Percentiles rank a stretch among this genome's conserved stretches.
These are phyloP conservation scores for Aspergillus flavus DNA, from an alignment of 2,329 filamentous ascomycete genomes.

Conservation along the genomic window DNA sequence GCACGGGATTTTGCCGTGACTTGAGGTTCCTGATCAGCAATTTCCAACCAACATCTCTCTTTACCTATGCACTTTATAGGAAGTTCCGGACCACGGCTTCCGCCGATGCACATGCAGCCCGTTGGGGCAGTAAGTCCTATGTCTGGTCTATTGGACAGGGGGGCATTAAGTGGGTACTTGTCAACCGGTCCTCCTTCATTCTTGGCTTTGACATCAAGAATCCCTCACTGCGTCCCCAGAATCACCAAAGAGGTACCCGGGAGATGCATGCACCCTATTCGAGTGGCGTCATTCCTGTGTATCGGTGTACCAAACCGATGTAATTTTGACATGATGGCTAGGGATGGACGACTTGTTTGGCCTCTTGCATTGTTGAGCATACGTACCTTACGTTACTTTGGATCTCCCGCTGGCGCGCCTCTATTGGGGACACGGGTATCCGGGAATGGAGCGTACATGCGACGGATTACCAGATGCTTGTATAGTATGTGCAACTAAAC, in stretches of 20 bases:
- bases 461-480: not conserved
- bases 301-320: not conserved
- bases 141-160: not conserved
- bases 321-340: not conserved
- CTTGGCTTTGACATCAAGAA: not conserved
- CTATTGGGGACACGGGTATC: not conserved
- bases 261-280: not conserved
- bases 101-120: conserved; percentile 2
- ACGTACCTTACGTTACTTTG: not conserved
- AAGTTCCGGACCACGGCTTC: not conserved
- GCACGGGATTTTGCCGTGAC: not conserved
- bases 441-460: not conserved
- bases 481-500: not conserved
- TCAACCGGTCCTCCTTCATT: not conserved
- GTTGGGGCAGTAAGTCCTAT: not conserved
- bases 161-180: conserved; percentile 3
- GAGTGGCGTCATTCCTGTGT: not conserved
- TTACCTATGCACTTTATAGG: not conserved
- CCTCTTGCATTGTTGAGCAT: not conserved
- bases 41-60: not conserved
- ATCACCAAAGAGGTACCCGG: not conserved
- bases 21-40: not conserved
- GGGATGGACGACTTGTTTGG: not conserved
- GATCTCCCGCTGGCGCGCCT: not conserved
- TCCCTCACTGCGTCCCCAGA: not conserved